Evolutionary conservation across 345 rosid species (phyloP), one percentile per base, ranked within the genome.

Genomic region (Eucalyptus erythrocorys): DNA sequence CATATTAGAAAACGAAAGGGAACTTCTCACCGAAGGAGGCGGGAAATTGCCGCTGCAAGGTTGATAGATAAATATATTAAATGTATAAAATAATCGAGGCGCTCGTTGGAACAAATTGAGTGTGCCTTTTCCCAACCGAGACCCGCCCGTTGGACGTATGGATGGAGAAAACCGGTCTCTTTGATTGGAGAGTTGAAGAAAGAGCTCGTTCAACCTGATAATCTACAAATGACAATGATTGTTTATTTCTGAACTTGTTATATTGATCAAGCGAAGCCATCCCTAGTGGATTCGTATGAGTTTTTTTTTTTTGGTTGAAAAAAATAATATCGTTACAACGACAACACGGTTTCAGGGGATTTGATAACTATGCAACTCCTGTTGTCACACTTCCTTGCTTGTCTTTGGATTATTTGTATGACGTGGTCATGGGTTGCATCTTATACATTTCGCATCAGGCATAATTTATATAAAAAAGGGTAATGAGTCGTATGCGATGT

Each of bases 371-470:
- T 8, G 11, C 3, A 34, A 8, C 79, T 4, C 40, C 1, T 15
- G 3, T 14, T 32, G 26, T 34, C 82, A 10, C 13, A 6, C 7
- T 71, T 22, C 7, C 21, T 10, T 5, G 8, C 26, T 37, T 10
- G 45, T 5, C 27, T 37, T 19, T 71, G 13, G 43, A 22, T 34
- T 68, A 68, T 16, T 68, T 10, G 2, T 68, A 34, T 19, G 13
- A 19, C 0, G 71, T 27, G 34, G 9, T 0, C 8, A 61, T 61
- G 71, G 5, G 7, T 61, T 30, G 68, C 34, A 64, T n/a, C 76
- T 64, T 2, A 13, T 6, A 0, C 34, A 13, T 30, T 30, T 61
- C 8, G 5, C 5, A 5, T 64, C 3, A 13, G 3, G 9, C 9
- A 32, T 32, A 64, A 14, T n/a, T n/a, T n/a, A 4, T n/a, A 15